Evolutionary conservation across 805 yeast genomes (phyloP), one percentile per base, ranked within the genome.

Genomic region (Dipodascus albidus): DNA sequence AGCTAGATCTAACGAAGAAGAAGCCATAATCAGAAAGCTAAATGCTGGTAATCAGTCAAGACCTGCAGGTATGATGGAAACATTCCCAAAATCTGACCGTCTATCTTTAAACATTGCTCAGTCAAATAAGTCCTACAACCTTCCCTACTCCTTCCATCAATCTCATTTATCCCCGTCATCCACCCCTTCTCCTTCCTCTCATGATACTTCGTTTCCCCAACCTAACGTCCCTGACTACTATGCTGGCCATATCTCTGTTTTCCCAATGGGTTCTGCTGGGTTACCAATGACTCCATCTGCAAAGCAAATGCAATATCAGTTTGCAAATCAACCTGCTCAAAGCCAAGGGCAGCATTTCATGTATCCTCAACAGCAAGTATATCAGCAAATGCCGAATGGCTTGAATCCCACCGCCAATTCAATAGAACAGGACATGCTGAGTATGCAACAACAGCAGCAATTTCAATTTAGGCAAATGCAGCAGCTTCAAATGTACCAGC

Each of bases 1-100:
- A 55, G 65, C 64, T 4, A 51, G 58, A 61, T 85, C 58, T 33
- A 86, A 66, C 67, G 78, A 61, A 85, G 81, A 60, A 75, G 82
- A 54, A 68, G 75, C 65, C 68, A 63, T 41, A 62, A 60, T 27
- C 52, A 53, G 49, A 48, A 47, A 47, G 31, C 31, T 47, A 21
- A 23, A 23, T 22, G 49, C 31, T 21, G 31, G 31, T 9, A 23
- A 6, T 15, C 49, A 9, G 49, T 20, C 49, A 14, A 23, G 19
- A 21, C 11, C 24, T n/a, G 4, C 49, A 8, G 49, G 31, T n/a
- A 47, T 23, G 27, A 38, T 38, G 44, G 44, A 38, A 38, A 17
- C 20, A 6, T 38, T 38, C 44, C 44, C 44, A 4, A 38, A 38
- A 19, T 4, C 44, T 38, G 44, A 17, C 20, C 44, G 6, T 38